A percentile compares a stretch with the other conserved stretches of the same genome.
Conservation (phyloP, 2,329 filamentous ascomycete genomes). For the Diaporthe vaccinii region DNA sequence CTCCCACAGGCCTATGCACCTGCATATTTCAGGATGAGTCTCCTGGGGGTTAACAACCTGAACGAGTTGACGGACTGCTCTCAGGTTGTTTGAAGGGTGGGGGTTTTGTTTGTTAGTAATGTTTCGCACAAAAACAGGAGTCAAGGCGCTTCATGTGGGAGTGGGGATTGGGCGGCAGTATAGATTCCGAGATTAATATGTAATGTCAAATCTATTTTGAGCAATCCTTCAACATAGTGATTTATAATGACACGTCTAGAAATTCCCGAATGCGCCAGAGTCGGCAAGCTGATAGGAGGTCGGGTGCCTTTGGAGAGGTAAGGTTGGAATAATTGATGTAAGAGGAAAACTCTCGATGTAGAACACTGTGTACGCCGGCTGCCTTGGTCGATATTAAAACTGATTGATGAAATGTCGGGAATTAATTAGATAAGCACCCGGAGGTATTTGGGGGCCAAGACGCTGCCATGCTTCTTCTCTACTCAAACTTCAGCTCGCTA, state of each 20-base stretch:
- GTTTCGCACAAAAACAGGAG: background rate
- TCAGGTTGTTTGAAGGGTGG: slow-evolving; percentile 50
- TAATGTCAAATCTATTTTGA: background rate
- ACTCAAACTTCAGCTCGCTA: slow-evolving; percentile 39
- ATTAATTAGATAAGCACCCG: background rate
- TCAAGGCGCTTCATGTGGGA: background rate
- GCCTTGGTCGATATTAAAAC: slow-evolving; percentile 1
- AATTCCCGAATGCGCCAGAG: no score
- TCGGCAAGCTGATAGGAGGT: background rate
- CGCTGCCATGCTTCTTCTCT: background rate
- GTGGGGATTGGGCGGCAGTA: background rate
- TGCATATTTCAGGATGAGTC: slow-evolving; percentile 66
- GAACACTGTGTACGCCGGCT: background rate
- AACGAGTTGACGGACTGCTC: slow-evolving; percentile 69
- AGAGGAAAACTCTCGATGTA: background rate
- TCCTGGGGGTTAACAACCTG: slow-evolving; percentile 70
- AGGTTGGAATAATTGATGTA: background rate
- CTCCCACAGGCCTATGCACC: slow-evolving; percentile 60
- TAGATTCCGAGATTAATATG: background rate
- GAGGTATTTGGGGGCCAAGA: background rate
- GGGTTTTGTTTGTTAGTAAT: background rate
- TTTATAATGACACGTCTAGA: background rate
- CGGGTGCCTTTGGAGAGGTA: no score
- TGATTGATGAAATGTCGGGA: background rate
- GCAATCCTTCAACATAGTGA: background rate